Conservation (phyloP, 306 rosid genomes). For the Lathyrus aphaca region DNA sequence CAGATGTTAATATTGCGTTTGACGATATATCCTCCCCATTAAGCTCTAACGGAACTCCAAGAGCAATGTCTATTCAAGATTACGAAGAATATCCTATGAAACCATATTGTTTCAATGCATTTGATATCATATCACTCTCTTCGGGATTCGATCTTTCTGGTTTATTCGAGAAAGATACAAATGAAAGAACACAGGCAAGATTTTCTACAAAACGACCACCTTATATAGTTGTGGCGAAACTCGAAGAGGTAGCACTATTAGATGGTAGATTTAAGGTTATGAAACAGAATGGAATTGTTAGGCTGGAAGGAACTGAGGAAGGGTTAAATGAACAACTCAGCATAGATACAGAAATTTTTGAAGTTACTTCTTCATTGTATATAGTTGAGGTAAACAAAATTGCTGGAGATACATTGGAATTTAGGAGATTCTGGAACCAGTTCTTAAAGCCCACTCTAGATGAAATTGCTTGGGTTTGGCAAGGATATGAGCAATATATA, state of each 20-base stretch:
- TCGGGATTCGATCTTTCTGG: conserved; percentile 72
- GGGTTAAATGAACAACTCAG: conserved; percentile 58
- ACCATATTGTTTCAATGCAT: conserved; percentile 59
- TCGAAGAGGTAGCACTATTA: conserved; percentile 59
- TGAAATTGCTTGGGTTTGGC: conserved; percentile 70
- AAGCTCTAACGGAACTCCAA: conserved; percentile 1
- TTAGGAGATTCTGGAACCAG: conserved; percentile 48
- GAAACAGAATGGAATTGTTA: conserved; percentile 56
- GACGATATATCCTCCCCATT: neutral
- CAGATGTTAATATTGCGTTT: conserved; percentile 41
- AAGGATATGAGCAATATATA: conserved; percentile 45
- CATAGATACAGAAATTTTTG: conserved; percentile 73
- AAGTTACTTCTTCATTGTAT: conserved; percentile 59
- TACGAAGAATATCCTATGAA: conserved; percentile 30
- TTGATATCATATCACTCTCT: conserved; percentile 74
- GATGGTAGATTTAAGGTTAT: conserved; percentile 53
- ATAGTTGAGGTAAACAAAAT: conserved; percentile 73
- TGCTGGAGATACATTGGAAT: conserved; percentile 70
- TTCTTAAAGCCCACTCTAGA: conserved; percentile 56
- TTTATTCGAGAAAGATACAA: conserved; percentile 54
- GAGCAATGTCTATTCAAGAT: neutral
- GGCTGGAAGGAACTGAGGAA: conserved; percentile 55
- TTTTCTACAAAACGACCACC: conserved; percentile 56
- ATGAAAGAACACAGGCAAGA: conserved; percentile 26
- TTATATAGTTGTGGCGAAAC: conserved; percentile 54